phyloP scores from a whole-genome alignment of 139 green algal genomes.

The Chlamydomonas sp. region DNA sequence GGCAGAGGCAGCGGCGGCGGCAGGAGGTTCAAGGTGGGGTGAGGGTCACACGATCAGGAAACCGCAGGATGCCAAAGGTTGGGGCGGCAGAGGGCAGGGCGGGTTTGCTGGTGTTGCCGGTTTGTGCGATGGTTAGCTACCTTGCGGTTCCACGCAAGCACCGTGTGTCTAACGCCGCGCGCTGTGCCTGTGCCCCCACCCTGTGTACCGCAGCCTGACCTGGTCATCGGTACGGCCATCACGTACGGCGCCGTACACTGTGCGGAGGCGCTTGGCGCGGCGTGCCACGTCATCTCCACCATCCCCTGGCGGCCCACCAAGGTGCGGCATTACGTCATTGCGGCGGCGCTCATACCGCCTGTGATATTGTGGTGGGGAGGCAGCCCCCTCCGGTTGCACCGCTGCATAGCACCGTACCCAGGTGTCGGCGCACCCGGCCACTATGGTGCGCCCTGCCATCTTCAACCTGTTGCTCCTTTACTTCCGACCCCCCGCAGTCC shows the following conservation, averaged over 20 bases:
- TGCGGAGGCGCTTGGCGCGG: constrained; percentile 71
- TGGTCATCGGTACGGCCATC: constrained; percentile 75
- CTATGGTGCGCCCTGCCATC: no score
- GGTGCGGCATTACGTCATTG: constrained; percentile 1
- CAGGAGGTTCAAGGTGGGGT: not conserved
- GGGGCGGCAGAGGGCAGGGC: not conserved
- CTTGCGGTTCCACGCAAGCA: no score
- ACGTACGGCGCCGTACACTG: constrained; percentile 71
- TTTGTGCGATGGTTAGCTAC: no score
- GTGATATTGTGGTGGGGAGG: no score
- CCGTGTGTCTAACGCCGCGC: not conserved
- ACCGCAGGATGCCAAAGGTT: no score
- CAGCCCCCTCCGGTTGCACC: no score
- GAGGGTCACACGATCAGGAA: not conserved
- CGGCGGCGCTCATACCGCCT: no score
- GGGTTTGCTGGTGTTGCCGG: no score
- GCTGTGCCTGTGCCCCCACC: not conserved
- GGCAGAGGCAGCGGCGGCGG: no score
- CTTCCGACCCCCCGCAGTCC: not conserved
- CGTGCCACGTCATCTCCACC: constrained; percentile 77
- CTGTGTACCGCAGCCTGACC: constrained; percentile 48
- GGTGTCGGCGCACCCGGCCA: no score
- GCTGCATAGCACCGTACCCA: no score
- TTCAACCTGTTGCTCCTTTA: not conserved
- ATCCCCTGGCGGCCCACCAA: constrained; percentile 75